These are phyloP conservation scores for Aspergillus pseudotamarii DNA, from an alignment of 2,329 filamentous ascomycete genomes.

Conservation along the genomic window DNA sequence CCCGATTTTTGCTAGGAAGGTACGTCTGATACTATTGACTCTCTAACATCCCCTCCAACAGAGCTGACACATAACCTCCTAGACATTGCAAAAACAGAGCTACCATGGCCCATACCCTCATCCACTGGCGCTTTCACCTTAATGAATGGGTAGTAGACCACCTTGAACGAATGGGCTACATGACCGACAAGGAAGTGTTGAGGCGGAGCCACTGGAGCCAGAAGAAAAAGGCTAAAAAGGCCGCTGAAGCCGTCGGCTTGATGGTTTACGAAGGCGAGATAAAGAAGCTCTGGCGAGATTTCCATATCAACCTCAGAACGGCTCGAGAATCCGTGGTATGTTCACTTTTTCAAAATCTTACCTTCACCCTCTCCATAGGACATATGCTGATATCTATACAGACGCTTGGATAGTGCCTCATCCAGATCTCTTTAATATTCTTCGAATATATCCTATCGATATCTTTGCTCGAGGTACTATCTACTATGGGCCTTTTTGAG, in stretches of 20 bases:
- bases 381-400: neutral
- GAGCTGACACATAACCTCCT: conserved; percentile 2
- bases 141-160: conserved; percentile 70
- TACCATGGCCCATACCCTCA: conserved; percentile 68
- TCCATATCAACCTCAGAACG: conserved; percentile 63
- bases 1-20: conserved; percentile 58
- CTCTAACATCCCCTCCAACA: neutral
- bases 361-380: neutral
- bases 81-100: conserved; percentile 66
- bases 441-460: neutral
- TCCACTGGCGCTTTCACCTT: conserved; percentile 77
- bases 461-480: neutral
- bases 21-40: conserved; percentile 24
- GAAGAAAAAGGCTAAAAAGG: conserved; percentile 61
- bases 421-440: neutral
- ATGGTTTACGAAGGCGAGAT: conserved; percentile 66
- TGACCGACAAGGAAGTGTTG: conserved; percentile 60
- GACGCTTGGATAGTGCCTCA: conserved; percentile 3
- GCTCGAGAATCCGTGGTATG: conserved; percentile 56
- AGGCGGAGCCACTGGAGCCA: conserved; percentile 64
- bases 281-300: conserved; percentile 64
- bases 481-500: neutral
- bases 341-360: neutral
- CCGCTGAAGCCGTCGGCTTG: conserved; percentile 63
- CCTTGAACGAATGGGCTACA: conserved; percentile 61